Evolutionary conservation across 305 asterid genomes (phyloP).

Genomic region (Galium porrigens): DNA sequence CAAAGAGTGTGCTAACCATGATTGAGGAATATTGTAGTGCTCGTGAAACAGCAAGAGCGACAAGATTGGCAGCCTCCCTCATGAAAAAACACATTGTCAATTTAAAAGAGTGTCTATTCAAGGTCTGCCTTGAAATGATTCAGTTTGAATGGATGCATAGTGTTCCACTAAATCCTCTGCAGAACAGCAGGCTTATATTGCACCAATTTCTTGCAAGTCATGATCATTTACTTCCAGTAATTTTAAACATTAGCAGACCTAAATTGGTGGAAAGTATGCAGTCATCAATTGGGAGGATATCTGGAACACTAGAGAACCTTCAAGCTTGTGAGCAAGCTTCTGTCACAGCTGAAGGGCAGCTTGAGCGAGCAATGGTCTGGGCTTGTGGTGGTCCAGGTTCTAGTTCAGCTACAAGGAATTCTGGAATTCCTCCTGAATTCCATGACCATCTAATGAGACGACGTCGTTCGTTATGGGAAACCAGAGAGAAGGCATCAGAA

Average conservation of each 20-base stretch:
- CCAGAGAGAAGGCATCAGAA: conserved; percentile 70
- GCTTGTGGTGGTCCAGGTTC: conserved; percentile 94
- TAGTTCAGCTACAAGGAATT: conserved; percentile 45
- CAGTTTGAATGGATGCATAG: conserved; percentile 93
- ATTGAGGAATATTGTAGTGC: conserved; percentile 86
- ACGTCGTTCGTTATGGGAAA: conserved; percentile 55
- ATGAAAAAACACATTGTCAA: conserved; percentile 73
- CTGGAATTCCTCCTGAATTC: conserved; percentile 82
- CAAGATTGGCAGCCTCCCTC: conserved; percentile 64
- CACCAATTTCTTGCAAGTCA: conserved; percentile 44
- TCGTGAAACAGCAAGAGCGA: conserved; percentile 82
- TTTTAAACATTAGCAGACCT: conserved; percentile 60
- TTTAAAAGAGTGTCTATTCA: conserved; percentile 62
- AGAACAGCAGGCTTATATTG: conserved; percentile 42
- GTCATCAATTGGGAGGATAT: conserved; percentile 57
- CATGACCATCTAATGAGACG: conserved; percentile 72
- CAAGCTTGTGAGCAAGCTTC: conserved; percentile 76
- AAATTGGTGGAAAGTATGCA: conserved; percentile 58
- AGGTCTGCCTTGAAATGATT: conserved; percentile 66
- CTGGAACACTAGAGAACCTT: conserved; percentile 66
- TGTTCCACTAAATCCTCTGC: conserved; percentile 45
- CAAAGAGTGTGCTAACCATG: conserved; percentile 49
- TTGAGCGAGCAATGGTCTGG: conserved; percentile 99
- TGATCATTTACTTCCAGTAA: conserved; percentile 49
- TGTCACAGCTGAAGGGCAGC: conserved; percentile 82